A percentile compares a stretch with the other conserved stretches of the same genome.
Conservation (phyloP, 164 flowering plant species). For the Amborella trichopoda region DNA sequence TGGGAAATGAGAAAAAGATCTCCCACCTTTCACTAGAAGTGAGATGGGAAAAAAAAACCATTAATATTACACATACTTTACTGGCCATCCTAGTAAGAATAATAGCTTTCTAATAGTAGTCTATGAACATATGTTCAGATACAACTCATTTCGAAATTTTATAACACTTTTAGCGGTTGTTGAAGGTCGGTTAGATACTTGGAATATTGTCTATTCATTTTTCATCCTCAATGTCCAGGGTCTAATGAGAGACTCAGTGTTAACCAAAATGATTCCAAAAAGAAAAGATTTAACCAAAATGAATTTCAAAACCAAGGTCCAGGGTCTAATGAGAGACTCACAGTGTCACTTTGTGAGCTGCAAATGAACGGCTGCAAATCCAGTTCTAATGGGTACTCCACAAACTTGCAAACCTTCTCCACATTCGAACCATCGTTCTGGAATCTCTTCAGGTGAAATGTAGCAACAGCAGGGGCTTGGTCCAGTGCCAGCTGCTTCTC, state of each 20-base stretch:
- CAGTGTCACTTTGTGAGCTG: conserved; percentile 17
- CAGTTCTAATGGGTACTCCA: conserved; percentile 60
- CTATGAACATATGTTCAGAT: too few species aligned
- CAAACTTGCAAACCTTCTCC: conserved; percentile 63
- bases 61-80: too few species aligned
- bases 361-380: conserved; percentile 55
- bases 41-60: too few species aligned
- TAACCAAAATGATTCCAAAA: not conserved
- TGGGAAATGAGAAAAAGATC: too few species aligned
- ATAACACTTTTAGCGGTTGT: not conserved
- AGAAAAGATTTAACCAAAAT: not conserved
- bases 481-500: conserved; percentile 75
- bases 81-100: too few species aligned
- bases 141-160: too few species aligned
- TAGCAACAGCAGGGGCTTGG: conserved; percentile 45
- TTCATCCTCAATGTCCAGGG: not conserved
- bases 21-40: too few species aligned
- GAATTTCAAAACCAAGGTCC: not conserved
- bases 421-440: conserved; percentile 48
- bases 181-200: not conserved
- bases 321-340: conserved; percentile 19
- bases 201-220: not conserved
- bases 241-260: not conserved
- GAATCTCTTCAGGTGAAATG: conserved; percentile 88
- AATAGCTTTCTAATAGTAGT: too few species aligned